Conservation (phyloP, 495 filamentous ascomycete species). For the Neurospora cerealis region DNA sequence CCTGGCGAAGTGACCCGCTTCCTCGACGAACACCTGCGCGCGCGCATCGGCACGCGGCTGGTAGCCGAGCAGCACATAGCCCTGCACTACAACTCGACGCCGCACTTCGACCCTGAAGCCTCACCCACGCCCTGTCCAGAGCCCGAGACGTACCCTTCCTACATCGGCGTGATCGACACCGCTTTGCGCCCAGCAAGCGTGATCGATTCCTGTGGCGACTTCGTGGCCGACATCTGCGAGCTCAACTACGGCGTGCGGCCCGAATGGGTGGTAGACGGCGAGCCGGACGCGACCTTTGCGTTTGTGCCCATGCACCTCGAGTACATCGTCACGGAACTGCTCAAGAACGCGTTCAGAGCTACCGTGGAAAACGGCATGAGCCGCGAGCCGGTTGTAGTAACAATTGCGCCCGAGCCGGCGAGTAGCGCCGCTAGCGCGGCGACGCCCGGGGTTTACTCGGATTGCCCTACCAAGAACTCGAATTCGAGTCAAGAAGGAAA, state of each 20-base stretch:
- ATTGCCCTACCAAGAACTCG: background rate
- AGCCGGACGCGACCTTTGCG: conserved; percentile 72
- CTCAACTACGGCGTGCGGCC: conserved; percentile 89
- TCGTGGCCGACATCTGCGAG: conserved; percentile 93
- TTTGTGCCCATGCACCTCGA: conserved; percentile 92
- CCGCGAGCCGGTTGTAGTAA: conserved; percentile 76
- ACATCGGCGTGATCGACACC: conserved; percentile 97
- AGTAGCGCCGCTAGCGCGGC: conserved; percentile 35
- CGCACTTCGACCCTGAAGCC: conserved; percentile 44
- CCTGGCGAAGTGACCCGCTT: conserved; percentile 75
- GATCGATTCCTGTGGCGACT: conserved; percentile 71
- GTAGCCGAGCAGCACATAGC: conserved; percentile 97
- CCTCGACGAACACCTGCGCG: conserved; percentile 86
- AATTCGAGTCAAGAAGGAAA: background rate
- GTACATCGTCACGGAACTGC: conserved; percentile 90
- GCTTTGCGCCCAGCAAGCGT: conserved; percentile 71
- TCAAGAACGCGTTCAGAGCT: conserved; percentile 95
- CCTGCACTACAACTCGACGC: conserved; percentile 72
- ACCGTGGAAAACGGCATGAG: conserved; percentile 74
- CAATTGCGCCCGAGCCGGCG: conserved; percentile 79
- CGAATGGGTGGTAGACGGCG: conserved; percentile 67
- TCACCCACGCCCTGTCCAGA: conserved; percentile 37
- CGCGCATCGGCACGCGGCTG: conserved; percentile 84
- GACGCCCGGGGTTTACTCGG: conserved; percentile 12
- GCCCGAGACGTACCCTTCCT: conserved; percentile 41